These are phyloP conservation scores for Trichoderma sp. DNA, from an alignment of 2,329 filamentous ascomycete species.

Conservation along the genomic window DNA sequence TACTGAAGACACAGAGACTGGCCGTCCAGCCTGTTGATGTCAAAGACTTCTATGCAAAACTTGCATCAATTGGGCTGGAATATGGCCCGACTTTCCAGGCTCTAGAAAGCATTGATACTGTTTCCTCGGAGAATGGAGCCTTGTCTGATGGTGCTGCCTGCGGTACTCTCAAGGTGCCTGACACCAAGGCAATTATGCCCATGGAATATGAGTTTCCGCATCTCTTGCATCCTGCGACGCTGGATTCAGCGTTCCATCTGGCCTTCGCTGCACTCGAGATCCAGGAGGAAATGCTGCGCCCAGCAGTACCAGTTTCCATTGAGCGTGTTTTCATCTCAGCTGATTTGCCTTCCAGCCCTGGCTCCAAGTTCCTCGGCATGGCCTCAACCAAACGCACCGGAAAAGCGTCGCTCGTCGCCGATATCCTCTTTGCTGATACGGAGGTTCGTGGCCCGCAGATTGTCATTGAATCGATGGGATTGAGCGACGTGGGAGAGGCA, in stretches of 20 bases:
- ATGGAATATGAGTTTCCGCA: not conserved
- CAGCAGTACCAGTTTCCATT: not conserved
- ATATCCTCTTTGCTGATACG: not conserved
- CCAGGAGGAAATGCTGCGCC: not conserved
- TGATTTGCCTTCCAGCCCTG: not conserved
- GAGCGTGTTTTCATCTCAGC: not conserved
- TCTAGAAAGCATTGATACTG: not conserved
- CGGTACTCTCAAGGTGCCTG: not conserved
- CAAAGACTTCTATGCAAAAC: not conserved
- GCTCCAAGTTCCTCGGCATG: not conserved
- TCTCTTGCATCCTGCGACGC: not conserved
- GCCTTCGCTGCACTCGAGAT: not conserved
- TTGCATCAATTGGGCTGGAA: not conserved
- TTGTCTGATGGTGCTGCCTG: not conserved
- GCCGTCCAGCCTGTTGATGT: not conserved
- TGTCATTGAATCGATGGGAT: not conserved
- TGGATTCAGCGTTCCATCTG: not conserved
- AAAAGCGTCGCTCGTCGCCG: not conserved
- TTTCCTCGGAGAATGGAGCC: not conserved
- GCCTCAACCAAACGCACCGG: not conserved
- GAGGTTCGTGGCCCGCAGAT: not conserved
- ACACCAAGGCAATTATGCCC: not conserved
- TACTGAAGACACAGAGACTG: not conserved
- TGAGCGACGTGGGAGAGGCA: not conserved
- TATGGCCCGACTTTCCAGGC: not conserved